Conservation (phyloP, 495 filamentous ascomycete genomes). For the Aspergillus hancockii region DNA sequence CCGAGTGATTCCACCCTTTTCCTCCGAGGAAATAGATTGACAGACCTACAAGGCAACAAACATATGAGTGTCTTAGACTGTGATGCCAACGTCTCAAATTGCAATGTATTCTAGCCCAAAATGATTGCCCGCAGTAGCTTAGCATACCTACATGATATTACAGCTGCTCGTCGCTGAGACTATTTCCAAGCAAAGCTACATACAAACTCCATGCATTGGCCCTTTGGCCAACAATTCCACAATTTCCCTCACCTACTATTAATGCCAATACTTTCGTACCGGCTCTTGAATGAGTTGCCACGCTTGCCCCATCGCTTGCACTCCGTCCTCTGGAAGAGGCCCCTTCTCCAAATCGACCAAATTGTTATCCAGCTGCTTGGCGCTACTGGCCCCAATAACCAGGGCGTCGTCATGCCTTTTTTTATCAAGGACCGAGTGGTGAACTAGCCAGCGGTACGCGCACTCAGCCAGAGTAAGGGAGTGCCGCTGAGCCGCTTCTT, state of each 20-base stretch:
- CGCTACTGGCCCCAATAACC: constrained; percentile 24
- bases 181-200: no score
- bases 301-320: constrained; percentile 12
- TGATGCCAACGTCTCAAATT: no score
- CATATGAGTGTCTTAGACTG: no score
- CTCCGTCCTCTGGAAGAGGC: constrained; percentile 38
- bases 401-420: constrained; percentile 2
- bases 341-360: constrained; percentile 41
- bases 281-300: constrained; percentile 17
- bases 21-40: no score
- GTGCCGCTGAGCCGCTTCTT: constrained; percentile 21
- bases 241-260: no score
- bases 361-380: constrained; percentile 35
- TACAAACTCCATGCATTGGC: no score
- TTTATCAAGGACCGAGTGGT: constrained; percentile 32
- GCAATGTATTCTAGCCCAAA: no score
- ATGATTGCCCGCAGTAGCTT: no score
- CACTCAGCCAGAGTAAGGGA: constrained; percentile 36
- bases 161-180: no score
- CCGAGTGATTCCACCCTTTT: no score
- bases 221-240: no score
- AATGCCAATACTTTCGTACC: constrained; percentile 22
- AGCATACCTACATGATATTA: no score
- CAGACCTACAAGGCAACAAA: background rate
- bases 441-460: constrained; percentile 40